phyloP scores from a whole-genome alignment of 257 asterid species.

The Solanum peruvianum region DNA sequence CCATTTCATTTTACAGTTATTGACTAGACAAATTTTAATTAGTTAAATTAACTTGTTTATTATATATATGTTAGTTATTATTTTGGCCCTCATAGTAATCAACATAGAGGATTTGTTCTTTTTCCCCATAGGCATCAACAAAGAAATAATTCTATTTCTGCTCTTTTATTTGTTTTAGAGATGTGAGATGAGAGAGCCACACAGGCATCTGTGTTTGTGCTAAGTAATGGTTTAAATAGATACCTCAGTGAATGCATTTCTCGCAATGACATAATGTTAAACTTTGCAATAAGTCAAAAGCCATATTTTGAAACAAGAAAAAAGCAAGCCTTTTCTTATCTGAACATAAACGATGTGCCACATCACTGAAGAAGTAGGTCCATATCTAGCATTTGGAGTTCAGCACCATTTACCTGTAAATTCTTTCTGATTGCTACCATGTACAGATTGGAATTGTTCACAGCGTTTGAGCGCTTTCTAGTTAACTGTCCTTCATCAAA shows the following conservation, averaged over 20 bases:
- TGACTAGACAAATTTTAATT: neutral
- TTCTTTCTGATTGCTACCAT: conserved; percentile 50
- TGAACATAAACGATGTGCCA: neutral
- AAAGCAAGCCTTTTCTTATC: neutral
- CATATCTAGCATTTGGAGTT: neutral
- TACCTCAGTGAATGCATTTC: neutral
- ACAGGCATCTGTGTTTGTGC: neutral
- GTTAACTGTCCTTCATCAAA: conserved; percentile 95
- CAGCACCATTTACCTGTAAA: conserved; percentile 54
- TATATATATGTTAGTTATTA: neutral
- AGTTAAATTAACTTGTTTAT: neutral
- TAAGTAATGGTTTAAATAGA: neutral
- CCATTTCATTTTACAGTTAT: neutral
- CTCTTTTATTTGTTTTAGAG: neutral
- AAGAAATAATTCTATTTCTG: neutral
- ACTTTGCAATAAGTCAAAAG: neutral
- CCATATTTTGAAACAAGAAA: neutral
- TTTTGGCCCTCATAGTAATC: neutral
- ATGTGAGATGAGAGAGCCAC: neutral
- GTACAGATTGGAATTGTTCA: conserved; percentile 64
- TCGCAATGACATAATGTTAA: neutral
- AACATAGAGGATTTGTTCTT: neutral
- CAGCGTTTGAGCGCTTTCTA: conserved; percentile 73
- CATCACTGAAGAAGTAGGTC: neutral
- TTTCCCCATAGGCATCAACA: neutral